Percentiles rank a stretch among this genome's conserved stretches.
Conservation (phyloP, 148 eudicot species). For the Rhododendron molle region DNA sequence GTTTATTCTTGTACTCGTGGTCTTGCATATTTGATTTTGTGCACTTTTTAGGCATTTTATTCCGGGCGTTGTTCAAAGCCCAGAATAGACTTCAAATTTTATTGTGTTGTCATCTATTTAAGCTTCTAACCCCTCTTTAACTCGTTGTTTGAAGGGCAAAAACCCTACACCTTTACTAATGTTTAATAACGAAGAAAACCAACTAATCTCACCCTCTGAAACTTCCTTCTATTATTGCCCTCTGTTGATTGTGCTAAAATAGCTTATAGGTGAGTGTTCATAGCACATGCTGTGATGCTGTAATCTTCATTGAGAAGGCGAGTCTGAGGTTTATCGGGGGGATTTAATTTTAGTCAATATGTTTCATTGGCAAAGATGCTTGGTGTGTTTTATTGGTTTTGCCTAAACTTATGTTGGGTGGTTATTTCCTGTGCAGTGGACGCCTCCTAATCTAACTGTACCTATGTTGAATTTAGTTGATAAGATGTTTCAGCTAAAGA, state of each 20-base stretch:
- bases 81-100: too few relatives aligned
- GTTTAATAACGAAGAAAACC: not conserved
- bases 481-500: constrained; percentile 87
- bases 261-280: not conserved
- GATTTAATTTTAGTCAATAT: not conserved
- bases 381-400: constrained; percentile 6
- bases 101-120: not conserved
- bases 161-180: not conserved
- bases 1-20: not conserved
- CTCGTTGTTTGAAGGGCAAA: not conserved
- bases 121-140: not conserved
- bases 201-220: not conserved
- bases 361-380: not conserved
- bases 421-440: constrained; percentile 65
- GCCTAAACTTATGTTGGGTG: constrained; percentile 1
- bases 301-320: not conserved
- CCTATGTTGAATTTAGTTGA: constrained; percentile 92
- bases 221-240: not conserved
- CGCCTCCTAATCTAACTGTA: constrained; percentile 83
- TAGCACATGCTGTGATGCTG: not conserved
- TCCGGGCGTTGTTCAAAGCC: too few relatives aligned
- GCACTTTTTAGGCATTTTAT: too few relatives aligned
- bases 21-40: not conserved
- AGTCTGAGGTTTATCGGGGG: not conserved
- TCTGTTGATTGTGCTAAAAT: not conserved